A percentile compares a stretch with the other conserved stretches of the same genome.
These are phyloP conservation scores for Cercospora janseana DNA, from an alignment of 2,329 filamentous ascomycete genomes.

Conservation along the genomic window DNA sequence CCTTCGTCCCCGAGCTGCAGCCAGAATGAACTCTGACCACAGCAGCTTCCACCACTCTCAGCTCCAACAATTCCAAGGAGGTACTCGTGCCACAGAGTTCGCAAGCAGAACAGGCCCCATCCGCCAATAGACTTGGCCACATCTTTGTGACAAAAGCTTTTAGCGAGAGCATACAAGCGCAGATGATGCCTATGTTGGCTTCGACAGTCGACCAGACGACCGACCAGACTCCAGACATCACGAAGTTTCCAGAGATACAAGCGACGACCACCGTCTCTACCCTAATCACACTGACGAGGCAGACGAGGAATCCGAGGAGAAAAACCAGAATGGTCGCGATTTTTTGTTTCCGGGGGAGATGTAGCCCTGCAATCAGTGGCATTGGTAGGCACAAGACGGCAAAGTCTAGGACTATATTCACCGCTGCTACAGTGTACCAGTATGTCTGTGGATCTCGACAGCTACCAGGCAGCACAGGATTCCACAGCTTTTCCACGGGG, in stretches of 20 bases:
- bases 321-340: constrained; percentile 45
- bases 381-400: constrained; percentile 48
- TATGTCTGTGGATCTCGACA: constrained; percentile 44
- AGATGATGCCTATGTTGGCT: constrained; percentile 47
- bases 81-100: too few relatives aligned
- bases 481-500: constrained; percentile 45
- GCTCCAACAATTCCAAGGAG: too few relatives aligned
- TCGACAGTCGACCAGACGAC: constrained; percentile 45
- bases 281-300: constrained; percentile 30
- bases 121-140: constrained; percentile 37
- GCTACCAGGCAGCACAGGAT: constrained; percentile 32
- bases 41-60: too few relatives aligned
- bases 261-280: constrained; percentile 28
- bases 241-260: constrained; percentile 25
- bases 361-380: constrained; percentile 42
- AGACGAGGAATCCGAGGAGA: constrained; percentile 43
- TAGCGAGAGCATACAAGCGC: constrained; percentile 45
- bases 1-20: too few relatives aligned
- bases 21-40: too few relatives aligned
- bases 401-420: constrained; percentile 48
- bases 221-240: constrained; percentile 41
- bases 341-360: constrained; percentile 46
- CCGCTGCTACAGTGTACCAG: constrained; percentile 47
- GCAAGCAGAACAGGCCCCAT: too few relatives aligned
- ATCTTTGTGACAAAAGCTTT: constrained; percentile 42